phyloP scores from a whole-genome alignment of 805 yeast species.

The Tetrapisispora phaffii region DNA sequence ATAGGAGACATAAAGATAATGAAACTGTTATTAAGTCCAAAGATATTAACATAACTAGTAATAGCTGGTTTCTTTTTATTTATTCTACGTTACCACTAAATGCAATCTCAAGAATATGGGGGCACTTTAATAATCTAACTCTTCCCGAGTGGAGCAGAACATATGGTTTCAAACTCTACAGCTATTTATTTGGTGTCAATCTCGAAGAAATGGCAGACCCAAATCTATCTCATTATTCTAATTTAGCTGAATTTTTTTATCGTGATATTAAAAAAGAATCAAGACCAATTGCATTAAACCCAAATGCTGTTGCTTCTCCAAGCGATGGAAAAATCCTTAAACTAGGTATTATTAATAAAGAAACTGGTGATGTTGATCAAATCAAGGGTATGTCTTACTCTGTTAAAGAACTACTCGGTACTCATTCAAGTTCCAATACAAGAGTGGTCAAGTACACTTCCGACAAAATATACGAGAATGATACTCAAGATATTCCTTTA shows the following conservation, averaged over 20 bases:
- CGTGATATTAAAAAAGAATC: conserved; percentile 67
- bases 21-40: conserved; percentile 22
- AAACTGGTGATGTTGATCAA: conserved; percentile 84
- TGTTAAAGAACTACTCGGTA: conserved; percentile 78
- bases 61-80: conserved; percentile 80
- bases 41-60: conserved; percentile 24
- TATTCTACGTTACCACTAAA: conserved; percentile 86
- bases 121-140: conserved; percentile 70
- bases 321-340: conserved; percentile 88
- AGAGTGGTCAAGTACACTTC: background rate
- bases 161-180: conserved; percentile 71
- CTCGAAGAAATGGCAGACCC: conserved; percentile 82
- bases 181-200: conserved; percentile 76
- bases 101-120: conserved; percentile 91
- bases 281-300: conserved; percentile 60
- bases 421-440: conserved; percentile 28
- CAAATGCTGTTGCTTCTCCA: conserved; percentile 66
- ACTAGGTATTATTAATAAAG: conserved; percentile 58
- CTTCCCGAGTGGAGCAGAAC: conserved; percentile 83
- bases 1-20: conserved; percentile 28
- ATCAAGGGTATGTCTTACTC: conserved; percentile 95
- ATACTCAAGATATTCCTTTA: conserved; percentile 44
- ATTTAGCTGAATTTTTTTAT: conserved; percentile 86
- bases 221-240: conserved; percentile 61
- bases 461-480: background rate